Conservation (phyloP, 2,329 filamentous ascomycete genomes). For the Diaporthe vexans region DNA sequence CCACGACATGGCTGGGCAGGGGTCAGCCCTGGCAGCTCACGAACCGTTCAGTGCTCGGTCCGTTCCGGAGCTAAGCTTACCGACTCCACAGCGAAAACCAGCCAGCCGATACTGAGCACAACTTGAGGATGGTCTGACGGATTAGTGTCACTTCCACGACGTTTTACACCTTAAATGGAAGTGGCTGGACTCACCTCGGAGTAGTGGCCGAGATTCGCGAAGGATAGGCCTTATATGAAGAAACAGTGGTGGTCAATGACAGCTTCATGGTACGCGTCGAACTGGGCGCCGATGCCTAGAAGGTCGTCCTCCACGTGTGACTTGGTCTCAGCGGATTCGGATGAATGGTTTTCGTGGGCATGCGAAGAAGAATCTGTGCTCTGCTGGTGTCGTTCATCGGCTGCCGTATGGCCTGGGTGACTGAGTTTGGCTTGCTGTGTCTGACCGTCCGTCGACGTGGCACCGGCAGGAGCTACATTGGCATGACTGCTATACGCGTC, state of each 20-base stretch:
- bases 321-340: not conserved
- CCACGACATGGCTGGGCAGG: conserved; percentile 2
- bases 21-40: not conserved
- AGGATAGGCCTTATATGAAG: too few species aligned
- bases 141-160: not conserved
- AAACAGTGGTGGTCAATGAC: not conserved
- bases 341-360: not conserved
- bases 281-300: conserved; percentile 20
- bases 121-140: not conserved
- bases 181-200: not conserved
- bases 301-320: not conserved
- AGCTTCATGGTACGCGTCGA: not conserved
- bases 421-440: not conserved
- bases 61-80: conserved; percentile 4
- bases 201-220: not conserved
- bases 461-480: not conserved
- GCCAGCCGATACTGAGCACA: not conserved
- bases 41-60: conserved; percentile 10
- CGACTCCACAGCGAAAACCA: not conserved
- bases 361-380: too few species aligned
- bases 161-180: not conserved
- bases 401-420: not conserved
- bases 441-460: not conserved
- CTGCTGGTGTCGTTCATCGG: not conserved
- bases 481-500: not conserved